Base-by-base conservation (phyloP, 2,329 filamentous ascomycete species). In the Pseudocercospora musae region DNA sequence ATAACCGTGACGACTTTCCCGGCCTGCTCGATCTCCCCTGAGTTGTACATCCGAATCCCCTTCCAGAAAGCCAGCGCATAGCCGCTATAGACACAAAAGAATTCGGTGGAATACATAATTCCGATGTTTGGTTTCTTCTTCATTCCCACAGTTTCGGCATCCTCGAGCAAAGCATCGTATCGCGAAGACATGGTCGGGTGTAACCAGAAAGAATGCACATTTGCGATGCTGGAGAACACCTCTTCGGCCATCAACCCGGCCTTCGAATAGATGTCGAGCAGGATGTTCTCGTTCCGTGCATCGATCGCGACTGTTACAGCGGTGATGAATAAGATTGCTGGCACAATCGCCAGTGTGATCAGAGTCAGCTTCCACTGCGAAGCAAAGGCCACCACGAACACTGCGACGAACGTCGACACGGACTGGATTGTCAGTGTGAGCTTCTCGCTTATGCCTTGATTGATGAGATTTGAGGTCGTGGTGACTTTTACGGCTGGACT, bases 191-290 rank as follows among this genome's bases (percentile, higher is more conserved):
- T 69, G 46, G 78, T 75, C 4, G 74, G 71, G 21, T 78, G 75
- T 2, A 80, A 73, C 62, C 81, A 79, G 66, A 84, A 84, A 0
- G 79, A 78, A 48, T 77, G 74, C 7, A 84, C 78, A 0, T 79
- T 83, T 2, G 78, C 75, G 62, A 84, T 78, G 20, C 37, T 29
- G 0, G 77, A 80, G 4, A 1, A 78, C 80, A 5, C 76, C 59
- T 84, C 82, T 69, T 84, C 79, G 0, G 81, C 81, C 8, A 84
- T 69, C 4, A 75, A 71, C 2, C 76, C 78, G 3, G 79, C 80
- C 60, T 76, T 73, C 13, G 77, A 77, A 59, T 78, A 79, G 13
- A 80, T 23, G 15, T 58, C 58, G 15, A 57, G 58, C 9, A 78
- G 66, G 50, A 69, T 53, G 4, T 68, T 60, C 62, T 79, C 78